Evolutionary conservation across 1,139 yeast species (phyloP).

Genomic region (Lodderomyces pseudojiufengensis): DNA sequence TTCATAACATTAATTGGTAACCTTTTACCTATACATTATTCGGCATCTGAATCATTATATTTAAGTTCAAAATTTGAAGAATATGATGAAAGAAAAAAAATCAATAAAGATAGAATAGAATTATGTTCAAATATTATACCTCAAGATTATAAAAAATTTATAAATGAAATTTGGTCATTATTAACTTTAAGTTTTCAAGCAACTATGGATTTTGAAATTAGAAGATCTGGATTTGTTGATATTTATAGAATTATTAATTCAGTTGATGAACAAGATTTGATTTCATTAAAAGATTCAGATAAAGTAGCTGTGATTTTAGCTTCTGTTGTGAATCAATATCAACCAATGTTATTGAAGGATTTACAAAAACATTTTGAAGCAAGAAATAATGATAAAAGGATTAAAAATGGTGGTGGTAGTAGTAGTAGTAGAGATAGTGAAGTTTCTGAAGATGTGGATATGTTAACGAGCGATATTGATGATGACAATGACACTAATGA

Average conservation of each 20-base stretch:
- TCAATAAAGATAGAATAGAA: constrained; percentile 27
- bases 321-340: constrained; percentile 66
- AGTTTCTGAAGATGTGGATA: constrained; percentile 11
- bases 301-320: constrained; percentile 52
- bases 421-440: too few relatives aligned
- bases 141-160: constrained; percentile 38
- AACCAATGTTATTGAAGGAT: constrained; percentile 23
- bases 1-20: constrained; percentile 56
- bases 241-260: constrained; percentile 51
- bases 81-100: constrained; percentile 21
- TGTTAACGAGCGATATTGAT: constrained; percentile 7
- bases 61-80: constrained; percentile 24
- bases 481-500: constrained; percentile 11
- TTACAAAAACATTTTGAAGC: constrained; percentile 4
- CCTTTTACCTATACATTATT: constrained; percentile 48
- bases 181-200: constrained; percentile 70
- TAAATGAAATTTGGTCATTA: constrained; percentile 53
- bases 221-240: constrained; percentile 57
- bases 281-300: constrained; percentile 21
- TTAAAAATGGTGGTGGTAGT: too few relatives aligned
- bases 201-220: constrained; percentile 64
- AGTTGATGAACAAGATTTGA: constrained; percentile 17
- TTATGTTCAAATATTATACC: constrained; percentile 21
- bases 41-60: constrained; percentile 30
- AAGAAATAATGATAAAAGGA: neutral